Conservation (phyloP, 2,329 filamentous ascomycete genomes). For the Colletotrichum viniferum region DNA sequence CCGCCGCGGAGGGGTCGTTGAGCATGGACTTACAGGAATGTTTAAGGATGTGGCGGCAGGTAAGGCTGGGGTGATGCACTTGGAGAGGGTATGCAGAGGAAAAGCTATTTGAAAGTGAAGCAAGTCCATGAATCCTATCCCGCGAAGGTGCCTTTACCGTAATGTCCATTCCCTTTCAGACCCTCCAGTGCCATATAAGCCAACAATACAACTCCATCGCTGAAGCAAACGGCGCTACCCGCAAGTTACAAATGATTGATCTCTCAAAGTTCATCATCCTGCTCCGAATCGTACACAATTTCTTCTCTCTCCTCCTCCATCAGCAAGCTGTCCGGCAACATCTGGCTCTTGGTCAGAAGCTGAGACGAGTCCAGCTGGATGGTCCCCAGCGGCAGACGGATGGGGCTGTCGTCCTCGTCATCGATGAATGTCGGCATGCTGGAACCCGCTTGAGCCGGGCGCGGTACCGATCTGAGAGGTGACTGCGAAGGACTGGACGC, state of each 20-base stretch:
- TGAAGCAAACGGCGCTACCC: not conserved
- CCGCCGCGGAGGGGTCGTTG: constrained; percentile 50
- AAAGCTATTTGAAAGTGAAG: not conserved
- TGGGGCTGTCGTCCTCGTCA: constrained; percentile 26
- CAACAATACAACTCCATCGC: not conserved
- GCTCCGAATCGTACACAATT: constrained; percentile 20
- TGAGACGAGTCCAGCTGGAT: constrained; percentile 46
- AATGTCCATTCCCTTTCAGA: not conserved
- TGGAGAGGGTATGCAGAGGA: not conserved
- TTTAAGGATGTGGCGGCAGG: constrained; percentile 56
- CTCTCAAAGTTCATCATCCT: constrained; percentile 9
- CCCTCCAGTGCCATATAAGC: not conserved
- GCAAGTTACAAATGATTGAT: not conserved
- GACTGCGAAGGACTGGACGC: constrained; percentile 34
- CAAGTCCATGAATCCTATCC: not conserved
- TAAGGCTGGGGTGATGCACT: constrained; percentile 48
- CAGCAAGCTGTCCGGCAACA: constrained; percentile 53
- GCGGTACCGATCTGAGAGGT: constrained; percentile 30
- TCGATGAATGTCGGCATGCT: constrained; percentile 23
- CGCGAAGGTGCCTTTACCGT: not conserved
- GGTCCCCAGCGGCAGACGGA: constrained; percentile 17
- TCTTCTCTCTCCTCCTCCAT: constrained; percentile 34
- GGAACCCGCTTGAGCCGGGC: constrained; percentile 24
- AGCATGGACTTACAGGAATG: constrained; percentile 60
- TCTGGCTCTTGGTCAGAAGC: constrained; percentile 55